Percentiles rank a stretch among this genome's conserved stretches.
Conservation (phyloP, 2,329 filamentous ascomycete species). For the Exophiala dermatitidis region DNA sequence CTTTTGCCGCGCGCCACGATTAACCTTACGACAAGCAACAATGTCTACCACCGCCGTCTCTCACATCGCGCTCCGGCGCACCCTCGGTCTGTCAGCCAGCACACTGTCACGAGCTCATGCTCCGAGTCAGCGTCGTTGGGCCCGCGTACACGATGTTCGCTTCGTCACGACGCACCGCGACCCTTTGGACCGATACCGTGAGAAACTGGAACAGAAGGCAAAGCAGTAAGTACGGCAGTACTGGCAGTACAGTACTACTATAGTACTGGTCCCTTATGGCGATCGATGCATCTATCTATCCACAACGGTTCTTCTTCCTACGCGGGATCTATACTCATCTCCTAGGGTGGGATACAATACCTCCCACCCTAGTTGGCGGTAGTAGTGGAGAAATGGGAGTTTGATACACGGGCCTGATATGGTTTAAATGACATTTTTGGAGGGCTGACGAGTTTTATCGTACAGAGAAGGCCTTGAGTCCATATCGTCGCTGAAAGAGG, state of each 20-base stretch:
- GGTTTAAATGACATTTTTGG: neutral
- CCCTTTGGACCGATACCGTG: slow-evolving; percentile 76
- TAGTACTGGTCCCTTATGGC: neutral
- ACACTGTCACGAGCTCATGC: slow-evolving; percentile 10
- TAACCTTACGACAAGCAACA: neutral
- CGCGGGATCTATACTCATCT: no score
- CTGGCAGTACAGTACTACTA: neutral
- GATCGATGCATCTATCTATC: no score
- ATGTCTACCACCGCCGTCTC: slow-evolving; percentile 4
- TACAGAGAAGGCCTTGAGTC: slow-evolving; percentile 57
- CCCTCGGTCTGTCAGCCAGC: neutral
- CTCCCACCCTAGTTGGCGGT: no score
- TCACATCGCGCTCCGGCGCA: slow-evolving; percentile 7
- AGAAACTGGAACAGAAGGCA: slow-evolving; percentile 78
- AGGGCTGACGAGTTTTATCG: slow-evolving; percentile 28
- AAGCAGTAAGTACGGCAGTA: slow-evolving; percentile 47
- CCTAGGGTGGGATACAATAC: no score
- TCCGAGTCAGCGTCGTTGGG: slow-evolving; percentile 66
- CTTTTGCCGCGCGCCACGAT: no score
- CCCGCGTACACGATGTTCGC: slow-evolving; percentile 84
- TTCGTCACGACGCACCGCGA: slow-evolving; percentile 74
- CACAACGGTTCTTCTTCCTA: no score
- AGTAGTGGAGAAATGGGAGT: no score
- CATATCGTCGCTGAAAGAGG: slow-evolving; percentile 58
- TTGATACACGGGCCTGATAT: neutral